A percentile compares a stretch with the other conserved stretches of the same genome.
phyloP scores from a whole-genome alignment of 306 rosid species.

The Quillaja saponaria region DNA sequence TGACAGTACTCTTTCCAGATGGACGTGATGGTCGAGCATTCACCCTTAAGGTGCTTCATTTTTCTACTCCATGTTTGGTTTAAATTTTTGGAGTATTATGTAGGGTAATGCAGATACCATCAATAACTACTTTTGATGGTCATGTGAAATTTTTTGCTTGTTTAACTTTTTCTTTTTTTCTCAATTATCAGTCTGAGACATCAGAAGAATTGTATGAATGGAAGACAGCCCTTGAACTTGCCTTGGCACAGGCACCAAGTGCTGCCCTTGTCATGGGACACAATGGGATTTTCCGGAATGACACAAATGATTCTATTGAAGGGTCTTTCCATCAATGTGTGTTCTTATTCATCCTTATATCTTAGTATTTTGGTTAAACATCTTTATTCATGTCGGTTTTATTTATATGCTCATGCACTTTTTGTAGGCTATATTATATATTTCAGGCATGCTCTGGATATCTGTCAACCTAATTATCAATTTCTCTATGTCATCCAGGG shows the following conservation, averaged over 20 bases:
- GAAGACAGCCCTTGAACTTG: constrained; percentile 96
- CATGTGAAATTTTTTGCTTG: background rate
- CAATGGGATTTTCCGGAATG: constrained; percentile 88
- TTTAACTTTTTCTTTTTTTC: constrained; percentile 7
- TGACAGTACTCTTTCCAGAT: constrained; percentile 97
- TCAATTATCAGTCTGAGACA: constrained; percentile 79
- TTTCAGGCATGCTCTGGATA: constrained; percentile 11
- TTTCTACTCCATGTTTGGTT: constrained; percentile 8
- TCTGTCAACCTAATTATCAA: constrained; percentile 7
- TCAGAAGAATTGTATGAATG: constrained; percentile 93
- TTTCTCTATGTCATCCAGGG: constrained; percentile 54
- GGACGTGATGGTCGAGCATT: constrained; percentile 99
- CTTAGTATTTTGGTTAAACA: constrained; percentile 21
- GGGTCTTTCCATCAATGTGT: constrained; percentile 94
- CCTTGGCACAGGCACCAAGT: constrained; percentile 98
- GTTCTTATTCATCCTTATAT: constrained; percentile 33
- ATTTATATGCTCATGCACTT: constrained; percentile 6
- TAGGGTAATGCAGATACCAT: background rate
- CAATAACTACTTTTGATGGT: constrained; percentile 9
- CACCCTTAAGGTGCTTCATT: constrained; percentile 84
- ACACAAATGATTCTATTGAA: constrained; percentile 76
- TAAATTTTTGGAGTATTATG: background rate
- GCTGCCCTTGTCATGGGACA: constrained; percentile 99
- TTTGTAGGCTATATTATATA: background rate
- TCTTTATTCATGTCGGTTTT: constrained; percentile 19